phyloP scores from a whole-genome alignment of 2,329 filamentous ascomycete genomes.

The Ceratocystis destructans region DNA sequence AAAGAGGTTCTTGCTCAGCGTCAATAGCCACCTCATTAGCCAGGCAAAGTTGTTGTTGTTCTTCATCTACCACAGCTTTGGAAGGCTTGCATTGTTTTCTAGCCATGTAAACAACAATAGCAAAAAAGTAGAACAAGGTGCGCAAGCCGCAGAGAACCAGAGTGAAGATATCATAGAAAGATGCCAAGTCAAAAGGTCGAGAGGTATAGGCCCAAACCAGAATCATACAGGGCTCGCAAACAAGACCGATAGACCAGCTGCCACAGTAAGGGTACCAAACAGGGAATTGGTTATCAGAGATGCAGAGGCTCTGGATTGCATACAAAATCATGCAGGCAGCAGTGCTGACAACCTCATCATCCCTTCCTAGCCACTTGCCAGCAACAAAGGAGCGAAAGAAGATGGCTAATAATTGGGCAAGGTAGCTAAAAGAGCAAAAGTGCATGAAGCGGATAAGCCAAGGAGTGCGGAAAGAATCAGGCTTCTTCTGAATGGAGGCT shows the following conservation, averaged over 20 bases:
- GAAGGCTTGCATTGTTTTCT: background rate
- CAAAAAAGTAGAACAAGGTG: slow-evolving; percentile 6
- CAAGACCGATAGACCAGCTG: slow-evolving; percentile 44
- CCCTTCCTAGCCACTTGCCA: slow-evolving; percentile 31
- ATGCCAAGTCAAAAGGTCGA: background rate
- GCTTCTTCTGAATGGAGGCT: slow-evolving; percentile 26
- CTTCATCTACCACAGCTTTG: slow-evolving; percentile 33
- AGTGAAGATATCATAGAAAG: slow-evolving; percentile 5
- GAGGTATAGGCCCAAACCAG: slow-evolving; percentile 21
- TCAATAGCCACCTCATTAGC: slow-evolving; percentile 21
- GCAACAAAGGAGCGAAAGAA: slow-evolving; percentile 27
- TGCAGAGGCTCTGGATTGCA: slow-evolving; percentile 42
- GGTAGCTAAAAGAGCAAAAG: slow-evolving; percentile 27
- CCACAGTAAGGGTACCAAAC: slow-evolving; percentile 52
- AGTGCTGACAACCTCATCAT: slow-evolving; percentile 41
- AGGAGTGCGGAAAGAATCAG: slow-evolving; percentile 29
- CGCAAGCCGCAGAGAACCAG: background rate
- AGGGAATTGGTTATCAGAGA: slow-evolving; percentile 37
- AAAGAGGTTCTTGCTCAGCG: background rate
- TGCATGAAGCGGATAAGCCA: slow-evolving; percentile 20
- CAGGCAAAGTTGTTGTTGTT: slow-evolving; percentile 42
- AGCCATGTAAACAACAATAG: slow-evolving; percentile 2
- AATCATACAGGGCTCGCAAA: slow-evolving; percentile 40
- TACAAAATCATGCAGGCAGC: slow-evolving; percentile 52
- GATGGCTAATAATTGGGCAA: slow-evolving; percentile 34